phyloP scores from a whole-genome alignment of 257 asterid genomes.

The Przewalskia tangutica region DNA sequence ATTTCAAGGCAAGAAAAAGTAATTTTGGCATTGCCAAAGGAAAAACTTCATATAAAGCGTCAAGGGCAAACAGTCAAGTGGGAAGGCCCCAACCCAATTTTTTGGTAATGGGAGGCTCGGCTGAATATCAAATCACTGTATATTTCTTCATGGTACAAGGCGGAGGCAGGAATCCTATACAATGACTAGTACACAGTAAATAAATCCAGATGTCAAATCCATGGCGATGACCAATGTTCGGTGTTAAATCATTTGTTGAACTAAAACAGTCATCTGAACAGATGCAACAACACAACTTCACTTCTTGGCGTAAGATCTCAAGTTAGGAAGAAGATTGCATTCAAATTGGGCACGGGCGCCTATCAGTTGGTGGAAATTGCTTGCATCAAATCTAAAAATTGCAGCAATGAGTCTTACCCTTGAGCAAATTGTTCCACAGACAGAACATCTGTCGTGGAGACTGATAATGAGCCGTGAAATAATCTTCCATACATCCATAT shows the following conservation, averaged over 20 bases:
- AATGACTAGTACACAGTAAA: not conserved
- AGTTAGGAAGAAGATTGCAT: not conserved
- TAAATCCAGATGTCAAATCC: not conserved
- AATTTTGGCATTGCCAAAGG: not conserved
- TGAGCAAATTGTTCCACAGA: slow-evolving; percentile 37
- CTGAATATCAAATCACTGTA: not conserved
- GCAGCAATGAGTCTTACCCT: slow-evolving; percentile 37
- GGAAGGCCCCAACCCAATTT: not conserved
- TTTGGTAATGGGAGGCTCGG: not conserved
- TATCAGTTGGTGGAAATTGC: not conserved
- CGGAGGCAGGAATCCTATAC: not conserved
- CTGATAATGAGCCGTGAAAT: slow-evolving; percentile 93
- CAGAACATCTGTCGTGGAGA: slow-evolving; percentile 92
- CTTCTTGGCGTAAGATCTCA: not conserved
- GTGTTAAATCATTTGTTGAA: not conserved
- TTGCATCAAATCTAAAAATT: slow-evolving; percentile 12
- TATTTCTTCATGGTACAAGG: not conserved
- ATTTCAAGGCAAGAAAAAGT: not conserved
- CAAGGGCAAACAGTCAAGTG: not conserved
- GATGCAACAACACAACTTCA: not conserved
- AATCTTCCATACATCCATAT: slow-evolving; percentile 81
- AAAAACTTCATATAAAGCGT: not conserved
- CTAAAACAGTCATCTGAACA: not conserved
- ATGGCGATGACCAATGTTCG: not conserved
- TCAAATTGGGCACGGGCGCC: not conserved